Base-by-base conservation (phyloP, 495 filamentous ascomycete species). In the Jackrogersella multiformis region DNA sequence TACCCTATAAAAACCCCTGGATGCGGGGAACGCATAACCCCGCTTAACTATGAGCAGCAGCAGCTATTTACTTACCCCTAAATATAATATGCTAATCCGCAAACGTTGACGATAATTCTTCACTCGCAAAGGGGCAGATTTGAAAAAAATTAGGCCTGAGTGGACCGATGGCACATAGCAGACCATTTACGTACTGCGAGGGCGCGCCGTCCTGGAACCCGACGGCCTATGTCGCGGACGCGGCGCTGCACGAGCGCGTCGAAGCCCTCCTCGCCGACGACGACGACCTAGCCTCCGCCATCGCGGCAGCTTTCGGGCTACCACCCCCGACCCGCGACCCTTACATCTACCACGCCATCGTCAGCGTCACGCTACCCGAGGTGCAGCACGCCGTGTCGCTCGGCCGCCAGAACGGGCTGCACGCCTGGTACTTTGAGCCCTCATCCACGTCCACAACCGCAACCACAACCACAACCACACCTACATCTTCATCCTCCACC, bases 291-390 rank as follows among this genome's bases (percentile, higher is more conserved):
- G 72, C 73, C 24, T 66, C 73, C 42, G 83, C 83, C 56, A 83
- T 88, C 49, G 61, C 75, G 48, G 58, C 73, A n/a, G 81, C 82
- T 35, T 89, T 90, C 74, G 62, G 70, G 5, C 74, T 89, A 1
- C 70, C 76, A 2, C 52, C 71, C 12, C 62, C 76, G 30, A 23
- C 20, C 7, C 66, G 60, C 36, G 86, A 89, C 66, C 64, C 62
- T 38, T 89, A 87, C 70, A 77, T 82, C 34, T 90, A 89, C 74
- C 81, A 84, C 56, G 87, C 85, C 28, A 82, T 81, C 30, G 78
- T 81, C 12, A 83, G 77, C 62, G 74, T 81, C 41, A 76, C 66
- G 74, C 78, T 89, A 2, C 64, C 77, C 15, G 78, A 87, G 64
- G 85, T 84, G 1, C 87, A 88, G 72, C 77, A 68, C 23, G 77